Base-by-base conservation (phyloP, 1,139 yeast genomes). In the Yamadazyma spencermartinsiae region DNA sequence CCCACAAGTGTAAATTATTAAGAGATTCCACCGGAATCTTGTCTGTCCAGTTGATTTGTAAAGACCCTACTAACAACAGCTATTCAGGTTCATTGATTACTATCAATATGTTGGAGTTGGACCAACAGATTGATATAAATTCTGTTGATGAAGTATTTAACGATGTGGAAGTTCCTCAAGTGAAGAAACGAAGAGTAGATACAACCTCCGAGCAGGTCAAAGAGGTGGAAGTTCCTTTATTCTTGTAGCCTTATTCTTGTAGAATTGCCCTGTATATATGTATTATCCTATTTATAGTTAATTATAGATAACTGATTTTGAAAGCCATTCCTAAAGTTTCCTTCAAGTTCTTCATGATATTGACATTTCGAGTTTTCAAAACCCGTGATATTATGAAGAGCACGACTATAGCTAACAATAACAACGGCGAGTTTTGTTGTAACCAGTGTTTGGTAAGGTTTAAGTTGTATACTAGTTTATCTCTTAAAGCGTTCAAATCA, bases 1-100 rank as follows among this genome's bases (percentile, higher is more conserved):
- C 88, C 0, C 66, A 76, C 34, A 76, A 80, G 43, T 79, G 85
- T 43, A 77, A 82, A 48, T 64, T 84, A 9, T 58, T 81, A 43
- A 77, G 76, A 55, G 90, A 82, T 55, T 49, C 60, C 12, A 65
- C 68, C 43, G 86, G 86, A 0, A 58, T 81, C 1, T 64, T 79
- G 2, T 68, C 78, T 2, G 51, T 77, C 10, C 76, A 74, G 38
- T 53, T 77, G 30, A 56, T 74, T 11, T 61, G 75, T 44, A 66
- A 60, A 39, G 68, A 63, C 45, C 42, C 51, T 8, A 52, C 51
- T n/a, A 40, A 55, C n/a, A 48, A 58, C 3, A 53, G 48, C 38
- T 78, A 77, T 48, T 67, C 78, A 2, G 88, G 87, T 2, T 79
- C 85, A 0, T 70, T 82, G 24, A 72, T 83, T 6, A 83, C 83